Evolutionary conservation across 306 rosid genomes (phyloP).

Genomic region (Macrotyloma uniflorum): DNA sequence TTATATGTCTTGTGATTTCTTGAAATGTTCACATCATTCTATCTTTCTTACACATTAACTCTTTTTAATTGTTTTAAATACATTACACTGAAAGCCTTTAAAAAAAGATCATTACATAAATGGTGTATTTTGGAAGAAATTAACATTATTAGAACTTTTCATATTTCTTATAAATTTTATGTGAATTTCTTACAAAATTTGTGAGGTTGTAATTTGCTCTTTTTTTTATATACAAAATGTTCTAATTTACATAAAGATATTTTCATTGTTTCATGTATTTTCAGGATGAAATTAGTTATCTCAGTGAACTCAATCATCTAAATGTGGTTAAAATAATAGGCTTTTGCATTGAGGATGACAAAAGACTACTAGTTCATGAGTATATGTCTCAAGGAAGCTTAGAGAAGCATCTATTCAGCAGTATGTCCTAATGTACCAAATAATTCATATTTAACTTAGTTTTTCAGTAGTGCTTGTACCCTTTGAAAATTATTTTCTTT

Average conservation of each 20-base stretch:
- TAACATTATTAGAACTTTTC: too few species aligned
- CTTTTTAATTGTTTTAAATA: too few species aligned
- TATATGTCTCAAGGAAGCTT: constrained; percentile 74
- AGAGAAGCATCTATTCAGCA: constrained; percentile 62
- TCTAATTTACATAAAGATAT: background rate
- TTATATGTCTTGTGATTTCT: too few species aligned
- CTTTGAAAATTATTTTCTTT: too few species aligned
- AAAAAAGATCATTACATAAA: too few species aligned
- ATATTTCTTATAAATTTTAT: too few species aligned
- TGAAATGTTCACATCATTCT: too few species aligned
- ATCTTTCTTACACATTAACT: too few species aligned
- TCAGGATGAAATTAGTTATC: constrained; percentile 72
- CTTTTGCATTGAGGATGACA: constrained; percentile 60
- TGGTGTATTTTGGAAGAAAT: too few species aligned
- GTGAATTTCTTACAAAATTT: too few species aligned
- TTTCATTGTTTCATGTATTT: constrained; percentile 2
- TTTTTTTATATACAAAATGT: background rate
- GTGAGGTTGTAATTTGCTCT: background rate
- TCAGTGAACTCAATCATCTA: constrained; percentile 60
- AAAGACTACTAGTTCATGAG: constrained; percentile 71
- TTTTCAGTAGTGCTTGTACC: background rate
- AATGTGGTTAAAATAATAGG: constrained; percentile 66
- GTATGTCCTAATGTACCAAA: constrained; percentile 27
- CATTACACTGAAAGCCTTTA: too few species aligned
- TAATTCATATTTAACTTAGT: background rate